Conservation (phyloP, 495 filamentous ascomycete genomes). For the Penicillium nucicola region DNA sequence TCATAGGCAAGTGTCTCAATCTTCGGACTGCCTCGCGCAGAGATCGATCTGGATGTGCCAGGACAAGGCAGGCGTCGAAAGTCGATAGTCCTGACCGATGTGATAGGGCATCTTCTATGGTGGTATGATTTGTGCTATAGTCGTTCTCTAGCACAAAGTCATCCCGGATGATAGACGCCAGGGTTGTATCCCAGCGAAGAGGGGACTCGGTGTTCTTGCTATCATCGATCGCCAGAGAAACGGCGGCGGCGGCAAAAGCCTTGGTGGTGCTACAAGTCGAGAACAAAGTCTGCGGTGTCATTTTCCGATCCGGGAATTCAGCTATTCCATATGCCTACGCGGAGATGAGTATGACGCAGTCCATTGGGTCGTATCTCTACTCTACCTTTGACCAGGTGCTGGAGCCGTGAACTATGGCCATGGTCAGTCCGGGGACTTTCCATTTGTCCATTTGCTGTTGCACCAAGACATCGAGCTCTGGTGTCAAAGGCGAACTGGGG, state of each 20-base stretch:
- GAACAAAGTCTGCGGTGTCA: slow-evolving; percentile 41
- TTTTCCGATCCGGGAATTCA: slow-evolving; percentile 27
- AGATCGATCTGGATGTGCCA: slow-evolving; percentile 9
- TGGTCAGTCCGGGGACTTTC: slow-evolving; percentile 43
- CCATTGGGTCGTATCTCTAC: slow-evolving; percentile 23
- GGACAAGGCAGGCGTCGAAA: slow-evolving; percentile 30
- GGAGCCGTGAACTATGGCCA: slow-evolving; percentile 45
- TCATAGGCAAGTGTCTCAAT: slow-evolving; percentile 43
- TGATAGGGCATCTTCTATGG: slow-evolving; percentile 49
- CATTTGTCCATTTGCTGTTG: slow-evolving; percentile 31
- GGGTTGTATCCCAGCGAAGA: slow-evolving; percentile 46
- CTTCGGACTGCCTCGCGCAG: slow-evolving; percentile 30
- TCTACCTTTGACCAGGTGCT: slow-evolving; percentile 37
- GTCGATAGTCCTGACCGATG: slow-evolving; percentile 49
- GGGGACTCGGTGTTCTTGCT: slow-evolving; percentile 18
- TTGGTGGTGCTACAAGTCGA: slow-evolving; percentile 51
- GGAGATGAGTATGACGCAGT: slow-evolving; percentile 31
- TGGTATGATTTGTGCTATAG: slow-evolving; percentile 42
- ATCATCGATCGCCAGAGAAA: slow-evolving; percentile 43
- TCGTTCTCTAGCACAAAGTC: slow-evolving; percentile 49
- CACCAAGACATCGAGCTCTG: slow-evolving; percentile 30
- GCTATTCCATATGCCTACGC: slow-evolving; percentile 52
- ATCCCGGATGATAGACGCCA: slow-evolving; percentile 43
- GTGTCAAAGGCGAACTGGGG: not conserved
- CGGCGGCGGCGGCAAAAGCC: slow-evolving; percentile 48